Evolutionary conservation across 306 rosid species (phyloP).

Genomic region (Quercus gilva): DNA sequence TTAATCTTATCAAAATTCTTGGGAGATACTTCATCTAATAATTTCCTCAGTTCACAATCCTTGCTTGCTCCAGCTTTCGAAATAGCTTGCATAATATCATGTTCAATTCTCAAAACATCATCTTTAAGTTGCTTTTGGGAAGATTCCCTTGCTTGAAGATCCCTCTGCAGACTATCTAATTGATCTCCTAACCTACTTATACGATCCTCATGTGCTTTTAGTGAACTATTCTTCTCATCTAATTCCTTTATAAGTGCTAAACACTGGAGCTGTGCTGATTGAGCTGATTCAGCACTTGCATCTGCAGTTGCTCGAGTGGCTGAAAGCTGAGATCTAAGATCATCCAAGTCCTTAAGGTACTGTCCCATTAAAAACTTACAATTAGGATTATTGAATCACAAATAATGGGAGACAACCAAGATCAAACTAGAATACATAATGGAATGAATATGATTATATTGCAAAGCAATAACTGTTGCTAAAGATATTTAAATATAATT

Average conservation of each 20-base stretch:
- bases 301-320: constrained; percentile 75
- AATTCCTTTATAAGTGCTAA: constrained; percentile 66
- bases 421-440: not conserved
- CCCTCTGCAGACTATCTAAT: constrained; percentile 75
- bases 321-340: constrained; percentile 62
- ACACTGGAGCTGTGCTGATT: constrained; percentile 74
- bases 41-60: constrained; percentile 71
- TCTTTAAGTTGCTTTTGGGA: constrained; percentile 91
- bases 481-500: not conserved
- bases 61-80: constrained; percentile 59
- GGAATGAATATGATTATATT: not conserved
- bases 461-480: not conserved
- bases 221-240: constrained; percentile 61
- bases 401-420: not conserved
- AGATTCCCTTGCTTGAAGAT: constrained; percentile 79
- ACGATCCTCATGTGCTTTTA: constrained; percentile 77
- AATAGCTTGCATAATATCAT: constrained; percentile 76
- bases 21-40: constrained; percentile 83
- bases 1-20: constrained; percentile 76
- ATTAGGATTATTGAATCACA: not conserved
- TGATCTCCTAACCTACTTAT: constrained; percentile 75
- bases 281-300: constrained; percentile 84
- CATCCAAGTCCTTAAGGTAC: constrained; percentile 79
- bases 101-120: constrained; percentile 77
- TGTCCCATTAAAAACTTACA: constrained; percentile 24